These are phyloP conservation scores for Xylariaceae sp. DNA, from an alignment of 2,329 filamentous ascomycete genomes.

Conservation along the genomic window DNA sequence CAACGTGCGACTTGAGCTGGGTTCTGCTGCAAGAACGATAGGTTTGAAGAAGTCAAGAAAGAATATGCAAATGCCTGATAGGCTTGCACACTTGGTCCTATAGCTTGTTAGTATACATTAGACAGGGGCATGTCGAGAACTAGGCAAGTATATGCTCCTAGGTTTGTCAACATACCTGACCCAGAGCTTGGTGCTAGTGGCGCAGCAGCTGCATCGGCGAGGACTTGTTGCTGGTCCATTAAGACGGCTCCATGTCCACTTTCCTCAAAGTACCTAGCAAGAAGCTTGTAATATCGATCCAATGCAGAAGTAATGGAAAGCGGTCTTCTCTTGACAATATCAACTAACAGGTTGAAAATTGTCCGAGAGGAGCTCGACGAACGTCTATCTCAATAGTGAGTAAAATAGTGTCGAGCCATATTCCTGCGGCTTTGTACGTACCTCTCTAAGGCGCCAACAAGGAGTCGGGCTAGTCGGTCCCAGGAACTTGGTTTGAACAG, in stretches of 20 bases:
- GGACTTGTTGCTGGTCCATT: conserved; percentile 17
- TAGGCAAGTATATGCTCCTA: neutral
- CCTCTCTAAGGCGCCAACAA: conserved; percentile 35
- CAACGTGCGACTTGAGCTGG: conserved; percentile 39
- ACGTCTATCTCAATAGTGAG: conserved; percentile 27
- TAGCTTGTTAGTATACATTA: conserved; percentile 9
- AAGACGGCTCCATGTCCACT: conserved; percentile 22
- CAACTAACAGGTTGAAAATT: conserved; percentile 42
- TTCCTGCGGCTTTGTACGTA: conserved; percentile 13
- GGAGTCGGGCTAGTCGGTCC: conserved; percentile 32
- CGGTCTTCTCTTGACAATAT: conserved; percentile 36
- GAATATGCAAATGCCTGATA: conserved; percentile 37
- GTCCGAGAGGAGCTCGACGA: conserved; percentile 28
- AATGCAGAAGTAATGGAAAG: conserved; percentile 33
- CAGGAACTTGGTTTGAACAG: conserved; percentile 23
- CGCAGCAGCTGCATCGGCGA: conserved; percentile 29
- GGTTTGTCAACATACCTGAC: conserved; percentile 27
- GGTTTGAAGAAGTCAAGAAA: conserved; percentile 35
- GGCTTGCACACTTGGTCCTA: conserved; percentile 19
- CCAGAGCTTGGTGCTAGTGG: conserved; percentile 23
- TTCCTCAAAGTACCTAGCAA: conserved; percentile 42
- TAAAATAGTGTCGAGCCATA: neutral
- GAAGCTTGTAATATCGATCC: conserved; percentile 44
- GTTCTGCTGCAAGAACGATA: conserved; percentile 47
- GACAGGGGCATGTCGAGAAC: neutral